A percentile compares a stretch with the other conserved stretches of the same genome.
Evolutionary conservation across 192 early-diverging fungal genomes (phyloP).

Genomic region (Coemansia sp.): DNA sequence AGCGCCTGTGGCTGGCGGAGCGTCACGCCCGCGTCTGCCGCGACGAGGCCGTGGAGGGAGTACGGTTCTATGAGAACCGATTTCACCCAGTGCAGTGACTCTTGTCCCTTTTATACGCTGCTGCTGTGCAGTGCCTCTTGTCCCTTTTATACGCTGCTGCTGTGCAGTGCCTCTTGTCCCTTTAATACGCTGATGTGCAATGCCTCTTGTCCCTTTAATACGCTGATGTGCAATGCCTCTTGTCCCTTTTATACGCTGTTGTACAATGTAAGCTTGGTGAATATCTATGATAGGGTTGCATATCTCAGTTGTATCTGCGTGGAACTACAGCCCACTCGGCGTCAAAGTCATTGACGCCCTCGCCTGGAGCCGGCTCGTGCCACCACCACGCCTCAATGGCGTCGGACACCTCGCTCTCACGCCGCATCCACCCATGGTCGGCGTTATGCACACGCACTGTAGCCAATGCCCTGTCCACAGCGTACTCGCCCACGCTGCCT

Average conservation of each 20-base stretch:
- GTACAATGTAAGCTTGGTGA: not conserved
- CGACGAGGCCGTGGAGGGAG: conserved; percentile 85
- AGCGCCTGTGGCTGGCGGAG: conserved; percentile 74
- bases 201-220: no score
- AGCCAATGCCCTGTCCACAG: conserved; percentile 34
- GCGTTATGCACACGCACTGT: conserved; percentile 33
- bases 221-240: no score
- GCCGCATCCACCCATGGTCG: conserved; percentile 56
- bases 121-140: no score
- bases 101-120: not conserved
- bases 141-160: not conserved
- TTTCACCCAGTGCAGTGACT: not conserved
- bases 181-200: not conserved
- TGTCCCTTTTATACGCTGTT: not conserved
- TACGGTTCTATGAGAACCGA: conserved; percentile 81
- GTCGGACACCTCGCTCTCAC: conserved; percentile 52
- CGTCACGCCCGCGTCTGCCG: conserved; percentile 78
- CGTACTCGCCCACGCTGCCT: conserved; percentile 18
- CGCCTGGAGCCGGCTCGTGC: conserved; percentile 3
- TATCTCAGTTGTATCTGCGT: not conserved
- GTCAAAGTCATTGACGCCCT: not conserved
- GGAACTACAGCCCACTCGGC: not conserved
- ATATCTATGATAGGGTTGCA: not conserved
- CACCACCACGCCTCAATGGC: conserved; percentile 43
- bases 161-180: no score